These are phyloP conservation scores for Vicia sativa DNA, from an alignment of 306 rosid genomes.

Conservation along the genomic window DNA sequence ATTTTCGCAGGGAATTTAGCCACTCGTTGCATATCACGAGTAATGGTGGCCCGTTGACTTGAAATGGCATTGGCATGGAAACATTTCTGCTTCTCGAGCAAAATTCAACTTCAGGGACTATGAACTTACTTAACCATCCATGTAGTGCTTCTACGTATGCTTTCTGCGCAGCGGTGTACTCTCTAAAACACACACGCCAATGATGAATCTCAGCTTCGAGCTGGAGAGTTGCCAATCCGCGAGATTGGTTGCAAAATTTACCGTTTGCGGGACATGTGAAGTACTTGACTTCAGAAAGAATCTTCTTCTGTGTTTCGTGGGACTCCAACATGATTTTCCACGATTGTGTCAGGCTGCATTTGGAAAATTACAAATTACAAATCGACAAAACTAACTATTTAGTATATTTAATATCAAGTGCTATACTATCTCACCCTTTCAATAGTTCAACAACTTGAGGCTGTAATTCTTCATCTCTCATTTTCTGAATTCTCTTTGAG, in stretches of 20 bases:
- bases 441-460: constrained; percentile 87
- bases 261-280: constrained; percentile 62
- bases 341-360: constrained; percentile 77
- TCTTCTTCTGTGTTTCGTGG: constrained; percentile 89
- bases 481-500: constrained; percentile 74
- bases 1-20: constrained; percentile 68
- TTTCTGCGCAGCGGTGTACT: constrained; percentile 74
- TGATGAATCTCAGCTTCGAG: constrained; percentile 81
- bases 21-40: constrained; percentile 75
- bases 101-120: constrained; percentile 75
- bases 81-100: constrained; percentile 63
- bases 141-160: constrained; percentile 81
- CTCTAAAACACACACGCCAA: constrained; percentile 70
- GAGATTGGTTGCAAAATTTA: constrained; percentile 78
- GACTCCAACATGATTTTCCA: constrained; percentile 86
- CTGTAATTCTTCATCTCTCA: constrained; percentile 88
- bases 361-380: constrained; percentile 43
- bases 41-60: constrained; percentile 71
- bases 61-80: constrained; percentile 51
- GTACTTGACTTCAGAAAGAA: constrained; percentile 73
- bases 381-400: constrained; percentile 36
- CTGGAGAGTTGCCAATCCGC: constrained; percentile 72
- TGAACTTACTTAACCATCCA: constrained; percentile 85
- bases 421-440: constrained; percentile 71
- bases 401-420: constrained; percentile 30